phyloP scores from a whole-genome alignment of 495 filamentous ascomycete species.

The Margaritispora aquatica region DNA sequence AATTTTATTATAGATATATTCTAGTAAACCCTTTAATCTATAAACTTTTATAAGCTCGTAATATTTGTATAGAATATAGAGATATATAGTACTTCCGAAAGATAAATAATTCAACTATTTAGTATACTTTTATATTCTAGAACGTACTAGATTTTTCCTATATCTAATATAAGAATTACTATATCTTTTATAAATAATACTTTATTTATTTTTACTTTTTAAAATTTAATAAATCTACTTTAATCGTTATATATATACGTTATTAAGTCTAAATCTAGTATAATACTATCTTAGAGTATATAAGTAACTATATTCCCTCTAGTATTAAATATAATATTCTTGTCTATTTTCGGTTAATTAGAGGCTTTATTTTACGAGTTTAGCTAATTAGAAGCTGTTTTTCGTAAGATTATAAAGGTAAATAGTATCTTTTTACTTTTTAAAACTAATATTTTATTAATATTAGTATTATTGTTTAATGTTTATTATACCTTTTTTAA shows the following conservation, averaged over 20 bases:
- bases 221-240: not conserved
- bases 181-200: not conserved
- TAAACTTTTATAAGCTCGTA: not conserved
- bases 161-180: not conserved
- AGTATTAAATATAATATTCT: not conserved
- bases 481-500: too few relatives aligned
- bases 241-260: not conserved
- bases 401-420: not conserved
- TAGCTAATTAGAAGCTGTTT: not conserved
- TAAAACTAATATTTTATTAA: not conserved
- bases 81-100: not conserved
- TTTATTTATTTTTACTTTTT: not conserved
- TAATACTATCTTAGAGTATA: not conserved
- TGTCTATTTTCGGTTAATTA: not conserved
- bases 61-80: not conserved
- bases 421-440: not conserved
- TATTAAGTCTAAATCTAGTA: not conserved
- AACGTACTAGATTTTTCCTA: not conserved
- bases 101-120: not conserved
- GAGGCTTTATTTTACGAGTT: too few relatives aligned
- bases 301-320: not conserved
- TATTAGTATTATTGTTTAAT: not conserved
- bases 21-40: not conserved
- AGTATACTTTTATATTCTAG: not conserved
- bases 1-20: not conserved